Conservation (phyloP, 2,329 filamentous ascomycete species). For the Periconia sp. region DNA sequence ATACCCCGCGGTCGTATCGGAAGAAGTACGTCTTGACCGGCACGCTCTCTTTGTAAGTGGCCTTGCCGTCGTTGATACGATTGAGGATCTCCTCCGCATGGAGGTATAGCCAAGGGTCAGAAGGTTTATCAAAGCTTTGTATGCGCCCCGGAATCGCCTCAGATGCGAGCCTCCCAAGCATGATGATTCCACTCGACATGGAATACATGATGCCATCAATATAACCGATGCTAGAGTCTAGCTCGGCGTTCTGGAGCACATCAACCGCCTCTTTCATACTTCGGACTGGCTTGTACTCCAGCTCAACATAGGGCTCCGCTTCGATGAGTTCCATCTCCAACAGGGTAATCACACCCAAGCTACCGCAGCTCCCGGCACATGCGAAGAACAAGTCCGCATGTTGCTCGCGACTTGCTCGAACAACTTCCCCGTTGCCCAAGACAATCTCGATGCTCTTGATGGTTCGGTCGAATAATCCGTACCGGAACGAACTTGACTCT, state of each 20-base stretch:
- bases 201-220: conserved; percentile 74
- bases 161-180: conserved; percentile 64
- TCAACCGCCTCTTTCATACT: conserved; percentile 57
- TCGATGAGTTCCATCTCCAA: conserved; percentile 64
- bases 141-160: conserved; percentile 42
- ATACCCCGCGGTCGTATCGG: conserved; percentile 68
- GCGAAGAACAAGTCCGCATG: conserved; percentile 64
- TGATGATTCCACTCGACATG: conserved; percentile 61
- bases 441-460: conserved; percentile 69
- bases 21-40: conserved; percentile 63
- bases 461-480: conserved; percentile 70
- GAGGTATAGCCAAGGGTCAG: conserved; percentile 77
- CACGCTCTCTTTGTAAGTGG: conserved; percentile 47
- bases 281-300: conserved; percentile 65
- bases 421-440: conserved; percentile 62
- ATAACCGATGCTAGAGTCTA: conserved; percentile 61
- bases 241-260: conserved; percentile 56
- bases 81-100: conserved; percentile 58
- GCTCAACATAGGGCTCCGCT: conserved; percentile 63
- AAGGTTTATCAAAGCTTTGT: conserved; percentile 60
- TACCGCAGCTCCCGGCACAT: conserved; percentile 65
- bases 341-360: conserved; percentile 65
- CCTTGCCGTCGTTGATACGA: conserved; percentile 9
- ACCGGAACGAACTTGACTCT: conserved; percentile 70
- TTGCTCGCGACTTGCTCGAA: conserved; percentile 54